Evolutionary conservation across 371 early-diverging fungal genomes (phyloP).

Genomic region (Circinella umbellata): DNA sequence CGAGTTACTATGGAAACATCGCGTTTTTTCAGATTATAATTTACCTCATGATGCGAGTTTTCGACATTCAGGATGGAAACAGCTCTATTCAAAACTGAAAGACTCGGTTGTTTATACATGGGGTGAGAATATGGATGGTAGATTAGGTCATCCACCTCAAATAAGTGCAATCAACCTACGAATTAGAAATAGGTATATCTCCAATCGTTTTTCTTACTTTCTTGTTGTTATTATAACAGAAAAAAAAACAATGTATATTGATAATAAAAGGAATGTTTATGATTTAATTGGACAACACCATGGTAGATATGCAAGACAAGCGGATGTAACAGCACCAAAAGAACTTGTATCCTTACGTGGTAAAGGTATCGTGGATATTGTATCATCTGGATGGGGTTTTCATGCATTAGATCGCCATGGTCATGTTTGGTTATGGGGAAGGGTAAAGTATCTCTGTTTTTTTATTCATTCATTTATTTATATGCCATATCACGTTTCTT

Average conservation of each 20-base stretch:
- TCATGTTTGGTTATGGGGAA: constrained; percentile 52
- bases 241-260: no score
- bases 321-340: constrained; percentile 18
- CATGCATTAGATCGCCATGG: constrained; percentile 49
- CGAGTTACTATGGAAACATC: constrained; percentile 46
- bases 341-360: constrained; percentile 30
- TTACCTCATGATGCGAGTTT: constrained; percentile 35
- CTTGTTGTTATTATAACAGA: no score
- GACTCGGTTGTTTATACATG: constrained; percentile 44
- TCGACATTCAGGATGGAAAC: constrained; percentile 47
- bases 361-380: constrained; percentile 46
- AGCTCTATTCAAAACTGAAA: constrained; percentile 32
- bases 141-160: constrained; percentile 29
- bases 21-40: constrained; percentile 32
- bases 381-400: constrained; percentile 55
- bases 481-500: no score
- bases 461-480: no score
- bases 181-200: background rate
- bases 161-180: background rate
- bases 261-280: background rate
- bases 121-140: constrained; percentile 41
- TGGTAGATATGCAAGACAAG: background rate
- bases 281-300: background rate
- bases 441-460: constrained; percentile 26
- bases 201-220: no score